These are phyloP conservation scores for Rhynchosporium secalis DNA, from an alignment of 2,329 filamentous ascomycete genomes.

Conservation along the genomic window DNA sequence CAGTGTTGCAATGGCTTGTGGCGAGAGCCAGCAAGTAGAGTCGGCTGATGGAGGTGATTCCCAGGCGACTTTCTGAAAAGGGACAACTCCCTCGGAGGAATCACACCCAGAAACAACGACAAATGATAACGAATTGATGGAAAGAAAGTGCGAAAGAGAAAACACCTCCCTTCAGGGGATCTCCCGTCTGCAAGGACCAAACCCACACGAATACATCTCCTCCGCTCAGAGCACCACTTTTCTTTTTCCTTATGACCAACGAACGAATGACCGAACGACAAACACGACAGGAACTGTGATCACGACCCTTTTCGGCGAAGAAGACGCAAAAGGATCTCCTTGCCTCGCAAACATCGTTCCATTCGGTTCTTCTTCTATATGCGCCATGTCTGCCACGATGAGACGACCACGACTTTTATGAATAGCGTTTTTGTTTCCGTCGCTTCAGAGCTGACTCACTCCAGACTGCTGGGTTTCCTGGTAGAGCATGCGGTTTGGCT, in stretches of 20 bases:
- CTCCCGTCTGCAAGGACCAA: slow-evolving; percentile 48
- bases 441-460: slow-evolving; percentile 22
- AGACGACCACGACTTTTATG: slow-evolving; percentile 34
- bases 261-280: too few relatives aligned
- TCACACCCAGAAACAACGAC: slow-evolving; percentile 45
- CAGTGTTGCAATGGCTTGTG: slow-evolving; percentile 94
- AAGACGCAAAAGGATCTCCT: slow-evolving; percentile 28
- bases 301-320: not conserved
- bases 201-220: slow-evolving; percentile 43
- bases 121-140: slow-evolving; percentile 49
- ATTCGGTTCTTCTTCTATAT: slow-evolving; percentile 25
- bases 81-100: too few relatives aligned
- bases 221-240: slow-evolving; percentile 36
- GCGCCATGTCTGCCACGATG: slow-evolving; percentile 32
- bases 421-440: slow-evolving; percentile 25
- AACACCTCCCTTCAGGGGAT: slow-evolving; percentile 31
- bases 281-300: not conserved
- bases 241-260: slow-evolving; percentile 14
- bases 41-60: not conserved
- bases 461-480: slow-evolving; percentile 27
- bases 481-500: slow-evolving; percentile 4
- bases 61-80: too few relatives aligned
- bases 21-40: slow-evolving; percentile 65
- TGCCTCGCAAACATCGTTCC: slow-evolving; percentile 20
- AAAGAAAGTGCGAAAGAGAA: slow-evolving; percentile 43